Evolutionary conservation across 345 rosid genomes (phyloP).

Genomic region (Eucalyptus curtisii): DNA sequence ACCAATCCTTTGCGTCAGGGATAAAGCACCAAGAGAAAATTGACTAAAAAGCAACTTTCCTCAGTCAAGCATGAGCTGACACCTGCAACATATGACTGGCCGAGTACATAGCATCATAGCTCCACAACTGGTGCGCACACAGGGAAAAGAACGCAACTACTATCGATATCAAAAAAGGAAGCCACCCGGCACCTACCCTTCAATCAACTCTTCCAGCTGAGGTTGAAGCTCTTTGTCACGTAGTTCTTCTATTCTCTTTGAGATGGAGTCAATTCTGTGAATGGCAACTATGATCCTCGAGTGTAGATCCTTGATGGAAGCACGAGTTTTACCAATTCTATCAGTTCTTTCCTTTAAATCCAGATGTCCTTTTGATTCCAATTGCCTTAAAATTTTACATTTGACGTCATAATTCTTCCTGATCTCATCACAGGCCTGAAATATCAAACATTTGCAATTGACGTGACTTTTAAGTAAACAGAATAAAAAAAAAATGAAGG

Average conservation of each 20-base stretch:
- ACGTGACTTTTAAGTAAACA: neutral
- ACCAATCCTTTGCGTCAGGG: neutral
- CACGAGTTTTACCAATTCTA: slow-evolving; percentile 70
- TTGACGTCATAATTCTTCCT: slow-evolving; percentile 66
- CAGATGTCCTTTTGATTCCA: slow-evolving; percentile 69
- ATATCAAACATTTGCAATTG: neutral
- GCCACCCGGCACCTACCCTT: slow-evolving; percentile 43
- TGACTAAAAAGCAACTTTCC: neutral
- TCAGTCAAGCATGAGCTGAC: neutral
- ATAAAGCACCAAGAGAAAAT: neutral
- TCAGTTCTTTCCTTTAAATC: slow-evolving; percentile 50
- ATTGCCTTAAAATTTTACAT: slow-evolving; percentile 54
- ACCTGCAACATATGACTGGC: neutral
- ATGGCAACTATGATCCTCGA: slow-evolving; percentile 91
- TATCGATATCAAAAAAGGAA: neutral
- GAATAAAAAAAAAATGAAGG: neutral
- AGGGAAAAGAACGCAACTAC: neutral
- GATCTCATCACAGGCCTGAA: slow-evolving; percentile 70
- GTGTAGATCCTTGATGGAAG: slow-evolving; percentile 81
- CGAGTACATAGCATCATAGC: neutral
- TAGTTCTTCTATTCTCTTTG: slow-evolving; percentile 81
- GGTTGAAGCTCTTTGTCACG: slow-evolving; percentile 97
- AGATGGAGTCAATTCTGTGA: slow-evolving; percentile 85
- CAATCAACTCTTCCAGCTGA: slow-evolving; percentile 90
- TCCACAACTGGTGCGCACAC: neutral